Evolutionary conservation across 345 rosid species (phyloP), one percentile per base, ranked within the genome.

Genomic region (Hibiscus tridactylites): DNA sequence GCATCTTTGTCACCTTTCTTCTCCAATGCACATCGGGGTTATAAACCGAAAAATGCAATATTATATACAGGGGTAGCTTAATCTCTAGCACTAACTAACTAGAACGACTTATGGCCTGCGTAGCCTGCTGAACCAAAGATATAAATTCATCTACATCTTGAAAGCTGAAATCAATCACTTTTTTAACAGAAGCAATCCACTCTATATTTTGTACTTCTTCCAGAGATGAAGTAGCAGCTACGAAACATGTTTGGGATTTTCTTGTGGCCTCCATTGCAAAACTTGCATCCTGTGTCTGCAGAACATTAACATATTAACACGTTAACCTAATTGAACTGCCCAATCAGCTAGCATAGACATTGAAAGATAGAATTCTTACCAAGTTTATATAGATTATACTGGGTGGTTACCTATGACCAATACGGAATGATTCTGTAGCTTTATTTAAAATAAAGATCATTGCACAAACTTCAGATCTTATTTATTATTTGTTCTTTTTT

Each of bases 251-350:
- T 66, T 70, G 90, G 67, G 84, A 87, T 77, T 89, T 93, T 72
- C 78, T 84, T 61, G 92, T 89, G 65, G 96, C 98, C 71, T 87
- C 96, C 91, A 91, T 75, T n/a, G 92, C 92, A 70, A 71, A 80
- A 81, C 70, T 73, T 71, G 86, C 86, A 71, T 78, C 86, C 78
- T 81, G 88, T 68, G 86, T 83, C 96, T 93, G 91, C 80, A 89
- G 80, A 73, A 78, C 15, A 71, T 77, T 72, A 68, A 71, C 73
- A 73, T 49, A 15, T 57, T 72, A 57, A 21, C 61, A 79, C 75
- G 53, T 78, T 74, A 49, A 63, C 65, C 77, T 39, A 52, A 61
- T 19, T 8, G 33, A 62, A 72, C 61, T 9, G 67, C 29, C 73
- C 11, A 37, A 70, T 24, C 52, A 53, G 24, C 61, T 21, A 74